phyloP scores from a whole-genome alignment of 176 grass and related monocot species.

The Aegilops tauschii region DNA sequence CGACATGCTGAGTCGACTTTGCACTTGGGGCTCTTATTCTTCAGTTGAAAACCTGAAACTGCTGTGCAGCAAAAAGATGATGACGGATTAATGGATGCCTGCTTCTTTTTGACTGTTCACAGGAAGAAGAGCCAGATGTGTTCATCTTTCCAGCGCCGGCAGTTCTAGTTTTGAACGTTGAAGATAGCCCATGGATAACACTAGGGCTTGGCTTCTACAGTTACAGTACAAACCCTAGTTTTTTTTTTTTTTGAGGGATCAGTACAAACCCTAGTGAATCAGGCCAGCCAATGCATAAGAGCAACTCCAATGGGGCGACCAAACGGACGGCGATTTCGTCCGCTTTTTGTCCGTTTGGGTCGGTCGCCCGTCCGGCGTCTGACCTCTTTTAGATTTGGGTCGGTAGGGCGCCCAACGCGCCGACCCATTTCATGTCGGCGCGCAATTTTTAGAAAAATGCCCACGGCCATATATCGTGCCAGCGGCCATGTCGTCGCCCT shows the following conservation, averaged over 20 bases:
- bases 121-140: not conserved
- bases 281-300: not conserved
- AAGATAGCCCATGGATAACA: not conserved
- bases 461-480: too few relatives aligned
- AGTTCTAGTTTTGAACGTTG: not conserved
- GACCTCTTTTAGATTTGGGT: too few relatives aligned
- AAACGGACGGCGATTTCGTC: too few relatives aligned
- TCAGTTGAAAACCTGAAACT: conserved; percentile 12
- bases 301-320: too few relatives aligned
- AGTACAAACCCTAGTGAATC: not conserved
- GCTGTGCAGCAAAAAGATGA: not conserved
- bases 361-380: too few relatives aligned
- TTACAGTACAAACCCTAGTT: not conserved
- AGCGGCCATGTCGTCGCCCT: too few relatives aligned
- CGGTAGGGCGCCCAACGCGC: too few relatives aligned
- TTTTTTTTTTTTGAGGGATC: too few relatives aligned
- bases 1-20: conserved; percentile 34
- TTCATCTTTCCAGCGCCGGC: not conserved
- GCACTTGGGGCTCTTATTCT: conserved; percentile 39
- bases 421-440: too few relatives aligned
- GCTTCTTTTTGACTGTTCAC: conserved; percentile 6
- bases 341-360: too few relatives aligned
- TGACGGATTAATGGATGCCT: not conserved
- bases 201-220: not conserved
- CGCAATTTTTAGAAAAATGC: too few relatives aligned